A percentile compares a stretch with the other conserved stretches of the same genome.
These are phyloP conservation scores for Penicillium italicum DNA, from an alignment of 2,329 filamentous ascomycete genomes.

Conservation along the genomic window DNA sequence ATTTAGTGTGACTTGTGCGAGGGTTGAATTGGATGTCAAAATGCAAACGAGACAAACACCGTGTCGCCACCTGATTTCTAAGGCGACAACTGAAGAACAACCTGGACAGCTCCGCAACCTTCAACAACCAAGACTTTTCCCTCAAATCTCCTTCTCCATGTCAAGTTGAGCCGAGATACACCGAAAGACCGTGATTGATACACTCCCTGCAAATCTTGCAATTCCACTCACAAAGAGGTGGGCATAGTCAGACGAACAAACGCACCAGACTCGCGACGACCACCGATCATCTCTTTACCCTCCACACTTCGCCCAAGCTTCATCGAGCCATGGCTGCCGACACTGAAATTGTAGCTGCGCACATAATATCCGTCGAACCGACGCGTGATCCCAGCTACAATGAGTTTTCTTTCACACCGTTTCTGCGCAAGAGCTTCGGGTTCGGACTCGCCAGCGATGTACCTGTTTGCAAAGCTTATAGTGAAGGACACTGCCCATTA, in stretches of 20 bases:
- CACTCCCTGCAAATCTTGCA: neutral
- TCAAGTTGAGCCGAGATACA: neutral
- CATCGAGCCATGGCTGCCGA: constrained; percentile 33
- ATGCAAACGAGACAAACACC: constrained; percentile 12
- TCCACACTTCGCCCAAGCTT: neutral
- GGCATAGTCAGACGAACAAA: neutral
- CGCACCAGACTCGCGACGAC: neutral
- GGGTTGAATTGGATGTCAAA: neutral
- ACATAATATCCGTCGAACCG: constrained; percentile 35
- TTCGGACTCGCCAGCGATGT: constrained; percentile 76
- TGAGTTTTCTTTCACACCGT: constrained; percentile 80
- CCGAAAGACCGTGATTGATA: neutral
- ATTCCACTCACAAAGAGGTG: neutral
- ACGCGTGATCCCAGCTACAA: constrained; percentile 48
- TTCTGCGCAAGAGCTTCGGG: constrained; percentile 76
- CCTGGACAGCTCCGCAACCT: constrained; percentile 5
- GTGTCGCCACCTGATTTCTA: constrained; percentile 9
- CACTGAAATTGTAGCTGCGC: constrained; percentile 31
- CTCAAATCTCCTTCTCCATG: neutral
- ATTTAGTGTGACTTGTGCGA: neutral
- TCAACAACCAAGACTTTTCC: neutral
- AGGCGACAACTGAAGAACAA: constrained; percentile 6
- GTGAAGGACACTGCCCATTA: constrained; percentile 79
- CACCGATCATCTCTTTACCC: neutral
- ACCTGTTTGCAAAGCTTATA: constrained; percentile 80